Evolutionary conservation across 306 rosid genomes (phyloP), one percentile per base, ranked within the genome.

Genomic region (Glycine tomentella): DNA sequence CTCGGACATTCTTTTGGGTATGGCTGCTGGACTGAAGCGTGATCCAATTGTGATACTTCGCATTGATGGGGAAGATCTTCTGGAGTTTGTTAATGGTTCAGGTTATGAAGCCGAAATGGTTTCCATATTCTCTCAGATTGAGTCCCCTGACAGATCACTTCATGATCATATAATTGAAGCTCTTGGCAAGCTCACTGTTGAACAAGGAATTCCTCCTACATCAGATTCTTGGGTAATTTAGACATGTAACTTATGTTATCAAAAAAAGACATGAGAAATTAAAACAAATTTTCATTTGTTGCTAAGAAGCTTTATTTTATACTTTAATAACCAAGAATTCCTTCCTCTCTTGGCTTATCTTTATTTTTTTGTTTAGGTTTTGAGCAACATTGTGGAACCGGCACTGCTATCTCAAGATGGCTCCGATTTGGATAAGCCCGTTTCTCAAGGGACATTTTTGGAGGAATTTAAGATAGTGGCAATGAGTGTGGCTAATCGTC

Each of bases 11-110:
- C 90, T 96, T 3, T 57, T 93, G 83, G 99, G 96, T 86, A 93
- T 96, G 99, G 99, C 99, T 86, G 94, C 99, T 36, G 99, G 97
- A 25, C 83, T 96, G 81, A 92, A 93, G 89, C 86, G 98, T 75
- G 98, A 96, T 70, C 99, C 99, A 14, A 90, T 96, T 36, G 87
- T 96, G 44, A 96, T 96, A 66, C 94, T 96, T 48, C 96, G 99
- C 25, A 96, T 96, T 14, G 99, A 96, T 79, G 98, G 99, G 2
- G 94, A 96, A 92, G 99, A 96, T 83, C 97, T 96, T 46, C 83
- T 82, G 6, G 99, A 96, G 64, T 96, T 90, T 86, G 79, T 92
- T 33, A 75, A 79, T 49, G 86, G 92, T 53, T 86, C 90, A 31
- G 72, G 38, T 74, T 96, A 84, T 83, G 97, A 92, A 82, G 53